phyloP scores from a whole-genome alignment of 352 stramenopile genomes.

The Globisporangium cylindrosporum region DNA sequence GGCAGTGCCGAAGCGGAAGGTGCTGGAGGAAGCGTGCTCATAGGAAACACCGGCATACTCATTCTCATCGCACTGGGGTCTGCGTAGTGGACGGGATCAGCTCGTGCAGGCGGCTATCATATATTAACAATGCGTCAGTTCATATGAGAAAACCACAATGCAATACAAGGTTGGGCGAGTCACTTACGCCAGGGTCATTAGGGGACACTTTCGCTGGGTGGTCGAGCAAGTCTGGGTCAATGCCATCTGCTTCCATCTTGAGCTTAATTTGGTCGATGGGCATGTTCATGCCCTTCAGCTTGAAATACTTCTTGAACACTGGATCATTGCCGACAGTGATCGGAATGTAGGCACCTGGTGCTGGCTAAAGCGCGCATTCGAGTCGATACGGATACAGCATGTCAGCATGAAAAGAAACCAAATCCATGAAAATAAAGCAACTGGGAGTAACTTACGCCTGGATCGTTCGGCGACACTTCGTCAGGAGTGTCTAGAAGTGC shows the following conservation, averaged over 20 bases:
- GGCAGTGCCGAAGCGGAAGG: slow-evolving; percentile 18
- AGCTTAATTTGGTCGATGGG: slow-evolving; percentile 79
- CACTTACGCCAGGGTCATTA: slow-evolving; percentile 75
- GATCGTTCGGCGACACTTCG: slow-evolving; percentile 72
- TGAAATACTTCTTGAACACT: slow-evolving; percentile 84
- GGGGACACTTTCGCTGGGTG: slow-evolving; percentile 59
- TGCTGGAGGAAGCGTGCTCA: slow-evolving; percentile 21
- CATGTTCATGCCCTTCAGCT: slow-evolving; percentile 84
- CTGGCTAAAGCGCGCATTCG: slow-evolving; percentile 31
- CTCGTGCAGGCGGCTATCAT: slow-evolving; percentile 24
- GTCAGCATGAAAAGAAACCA: background rate
- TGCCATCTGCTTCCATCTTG: slow-evolving; percentile 82
- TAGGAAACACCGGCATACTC: slow-evolving; percentile 28
- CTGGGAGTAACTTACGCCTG: slow-evolving; percentile 45
- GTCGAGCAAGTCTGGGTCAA: slow-evolving; percentile 66
- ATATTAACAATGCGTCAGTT: background rate
- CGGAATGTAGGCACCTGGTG: slow-evolving; percentile 61
- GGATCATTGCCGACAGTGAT: slow-evolving; percentile 77
- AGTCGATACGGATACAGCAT: background rate
- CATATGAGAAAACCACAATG: background rate
- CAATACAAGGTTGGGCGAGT: background rate
- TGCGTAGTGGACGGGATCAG: background rate
- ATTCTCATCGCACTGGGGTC: slow-evolving; percentile 17
- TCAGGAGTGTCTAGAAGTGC: slow-evolving; percentile 67
- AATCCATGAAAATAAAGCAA: background rate